Conservation (phyloP, 2,329 filamentous ascomycete species). For the Neofusicoccum ribis region DNA sequence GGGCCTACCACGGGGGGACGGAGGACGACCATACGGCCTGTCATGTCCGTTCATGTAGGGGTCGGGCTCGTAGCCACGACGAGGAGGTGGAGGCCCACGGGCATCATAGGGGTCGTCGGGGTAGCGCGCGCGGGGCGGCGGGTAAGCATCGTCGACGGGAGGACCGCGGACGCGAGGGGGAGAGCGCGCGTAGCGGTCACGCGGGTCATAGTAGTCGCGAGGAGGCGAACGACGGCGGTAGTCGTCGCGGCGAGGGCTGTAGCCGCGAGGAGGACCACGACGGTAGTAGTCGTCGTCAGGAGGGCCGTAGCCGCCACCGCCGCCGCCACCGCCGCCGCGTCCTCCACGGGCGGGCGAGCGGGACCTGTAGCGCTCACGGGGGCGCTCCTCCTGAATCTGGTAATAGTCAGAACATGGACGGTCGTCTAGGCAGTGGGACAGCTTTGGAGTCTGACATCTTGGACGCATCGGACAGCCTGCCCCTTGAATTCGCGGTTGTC, state of each 20-base stretch:
- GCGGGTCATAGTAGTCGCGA: conserved; percentile 83
- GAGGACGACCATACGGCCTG: conserved; percentile 54
- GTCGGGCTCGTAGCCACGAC: conserved; percentile 54
- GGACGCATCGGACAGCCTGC: conserved; percentile 77
- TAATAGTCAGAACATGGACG: conserved; percentile 33
- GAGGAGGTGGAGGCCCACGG: conserved; percentile 55
- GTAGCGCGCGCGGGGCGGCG: conserved; percentile 60
- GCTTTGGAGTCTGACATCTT: conserved; percentile 66
- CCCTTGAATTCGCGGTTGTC: conserved; percentile 93
- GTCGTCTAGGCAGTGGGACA: conserved; percentile 32
- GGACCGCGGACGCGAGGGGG: conserved; percentile 71
- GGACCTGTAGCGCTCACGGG: conserved; percentile 73
- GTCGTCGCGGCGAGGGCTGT: conserved; percentile 83
- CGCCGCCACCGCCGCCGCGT: conserved; percentile 58
- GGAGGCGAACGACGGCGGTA: conserved; percentile 78
- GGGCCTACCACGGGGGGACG: conserved; percentile 40
- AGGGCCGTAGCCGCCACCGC: conserved; percentile 39
- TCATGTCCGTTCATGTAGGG: conserved; percentile 61
- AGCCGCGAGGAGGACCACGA: conserved; percentile 76
- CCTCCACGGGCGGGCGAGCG: conserved; percentile 67
- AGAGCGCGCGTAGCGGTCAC: conserved; percentile 69
- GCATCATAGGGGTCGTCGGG: conserved; percentile 74
- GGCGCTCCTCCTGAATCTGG: conserved; percentile 62
- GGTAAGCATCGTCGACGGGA: conserved; percentile 75
- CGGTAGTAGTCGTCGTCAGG: conserved; percentile 74